Percentiles rank a stretch among this genome's conserved stretches.
These are phyloP conservation scores for Entoloma clypeatum DNA, from an alignment of 1,284 basidiomycete genomes.

Conservation along the genomic window DNA sequence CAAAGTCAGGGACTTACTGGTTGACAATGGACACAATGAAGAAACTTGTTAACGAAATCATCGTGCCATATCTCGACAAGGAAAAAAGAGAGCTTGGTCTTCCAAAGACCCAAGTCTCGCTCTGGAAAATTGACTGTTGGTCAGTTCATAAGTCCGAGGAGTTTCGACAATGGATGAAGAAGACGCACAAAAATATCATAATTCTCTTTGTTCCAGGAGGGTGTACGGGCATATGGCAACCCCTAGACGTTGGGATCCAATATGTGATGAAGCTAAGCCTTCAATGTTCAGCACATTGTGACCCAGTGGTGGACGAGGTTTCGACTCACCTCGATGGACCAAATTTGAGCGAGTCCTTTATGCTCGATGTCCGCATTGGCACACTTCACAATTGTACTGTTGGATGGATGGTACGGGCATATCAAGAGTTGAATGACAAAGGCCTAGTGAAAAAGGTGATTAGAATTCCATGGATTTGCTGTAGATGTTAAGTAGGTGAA, in stretches of 20 bases:
- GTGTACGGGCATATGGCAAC: slow-evolving; percentile 18
- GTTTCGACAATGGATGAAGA: slow-evolving; percentile 21
- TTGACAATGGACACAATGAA: slow-evolving; percentile 34
- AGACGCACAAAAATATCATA: slow-evolving; percentile 19
- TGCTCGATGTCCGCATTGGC: too few species aligned
- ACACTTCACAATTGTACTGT: too few species aligned
- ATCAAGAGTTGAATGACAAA: too few species aligned
- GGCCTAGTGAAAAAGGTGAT: too few species aligned
- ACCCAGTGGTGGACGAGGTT: slow-evolving; percentile 21
- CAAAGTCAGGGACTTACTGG: slow-evolving; percentile 33
- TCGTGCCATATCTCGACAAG: slow-evolving; percentile 30
- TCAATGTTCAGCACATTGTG: slow-evolving; percentile 16
- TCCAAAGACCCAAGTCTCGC: slow-evolving; percentile 23
- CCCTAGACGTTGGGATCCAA: slow-evolving; percentile 21
- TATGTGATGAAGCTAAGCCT: slow-evolving; percentile 17
- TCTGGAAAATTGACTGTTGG: slow-evolving; percentile 27
- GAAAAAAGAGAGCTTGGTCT: slow-evolving; percentile 20
- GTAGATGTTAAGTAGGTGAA: too few species aligned
- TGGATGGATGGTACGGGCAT: too few species aligned
- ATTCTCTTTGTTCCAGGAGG: slow-evolving; percentile 22
- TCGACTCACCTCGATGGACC: slow-evolving; percentile 12
- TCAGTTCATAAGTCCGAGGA: slow-evolving; percentile 23
- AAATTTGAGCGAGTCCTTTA: too few species aligned
- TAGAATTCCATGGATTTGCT: too few species aligned
- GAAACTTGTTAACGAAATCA: slow-evolving; percentile 27